Percentiles rank a stretch among this genome's conserved stretches.
Evolutionary conservation across 208 protist genomes (phyloP).

Genomic region (Leishmania guyanensis): DNA sequence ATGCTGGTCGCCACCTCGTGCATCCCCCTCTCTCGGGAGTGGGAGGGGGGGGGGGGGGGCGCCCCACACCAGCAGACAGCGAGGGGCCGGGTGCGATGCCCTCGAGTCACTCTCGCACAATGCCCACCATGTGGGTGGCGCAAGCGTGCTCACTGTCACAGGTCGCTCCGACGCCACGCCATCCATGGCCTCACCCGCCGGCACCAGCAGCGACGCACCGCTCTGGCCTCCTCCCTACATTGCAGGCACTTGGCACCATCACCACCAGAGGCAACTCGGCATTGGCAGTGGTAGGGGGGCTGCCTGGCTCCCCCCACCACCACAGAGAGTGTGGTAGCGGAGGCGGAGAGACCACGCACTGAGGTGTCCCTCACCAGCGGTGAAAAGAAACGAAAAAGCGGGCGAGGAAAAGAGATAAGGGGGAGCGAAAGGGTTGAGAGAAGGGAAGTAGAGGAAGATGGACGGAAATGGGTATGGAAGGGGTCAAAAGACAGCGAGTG

Average conservation of each 20-base stretch:
- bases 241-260: not conserved
- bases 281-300: not conserved
- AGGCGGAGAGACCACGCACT: not conserved
- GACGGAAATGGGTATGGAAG: not conserved
- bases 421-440: not conserved
- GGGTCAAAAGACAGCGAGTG: conserved; percentile 3
- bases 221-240: not conserved
- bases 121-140: not conserved
- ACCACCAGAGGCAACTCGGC: not conserved
- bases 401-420: too few species aligned
- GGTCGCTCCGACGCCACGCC: not conserved
- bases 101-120: not conserved
- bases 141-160: not conserved
- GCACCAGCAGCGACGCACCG: not conserved
- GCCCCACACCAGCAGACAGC: not conserved
- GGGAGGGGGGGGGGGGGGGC: too few species aligned
- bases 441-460: not conserved
- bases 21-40: too few species aligned
- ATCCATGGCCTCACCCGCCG: not conserved
- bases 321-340: too few species aligned
- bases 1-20: not conserved
- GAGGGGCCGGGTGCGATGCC: not conserved
- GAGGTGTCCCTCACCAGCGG: not conserved
- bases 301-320: too few species aligned
- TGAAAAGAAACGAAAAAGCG: not conserved